Evolutionary conservation across 495 filamentous ascomycete species (phyloP), one percentile per base, ranked within the genome.

Genomic region (Talaromyces proteolyticus): DNA sequence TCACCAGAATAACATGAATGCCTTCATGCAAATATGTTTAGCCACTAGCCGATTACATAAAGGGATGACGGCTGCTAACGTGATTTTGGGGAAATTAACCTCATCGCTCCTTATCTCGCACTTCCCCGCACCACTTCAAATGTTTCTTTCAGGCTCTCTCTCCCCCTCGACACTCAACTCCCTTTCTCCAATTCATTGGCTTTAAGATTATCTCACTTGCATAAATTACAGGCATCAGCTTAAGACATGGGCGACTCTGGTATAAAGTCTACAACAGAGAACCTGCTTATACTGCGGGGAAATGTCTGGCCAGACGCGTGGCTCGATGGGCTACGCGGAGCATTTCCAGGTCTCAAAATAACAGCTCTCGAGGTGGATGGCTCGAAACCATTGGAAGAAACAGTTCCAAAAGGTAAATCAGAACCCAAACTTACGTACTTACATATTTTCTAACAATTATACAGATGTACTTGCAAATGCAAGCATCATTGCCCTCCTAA

Each of bases 171-270:
- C 4, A 10, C 29, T 34, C 29, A 34, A 34, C 14, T 34, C 29
- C 14, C 14, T 4, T 34, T 34, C 29, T n/a, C n/a, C n/a, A n/a
- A n/a, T n/a, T n/a, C n/a, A n/a, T n/a, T n/a, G n/a, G n/a, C n/a
- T n/a, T n/a, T n/a, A n/a, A n/a, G n/a, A n/a, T n/a, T n/a, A n/a
- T n/a, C n/a, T n/a, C n/a, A n/a, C 29, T 34, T 34, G 2, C 29
- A 34, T 4, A 34, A n/a, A n/a, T n/a, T n/a, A n/a, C n/a, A n/a
- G n/a, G n/a, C n/a, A n/a, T n/a, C n/a, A n/a, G n/a, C n/a, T n/a
- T n/a, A n/a, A n/a, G n/a, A n/a, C n/a, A n/a, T n/a, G n/a, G 47
- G 47, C 4, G 47, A 49, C 11, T 29, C 47, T 24, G 47, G 47
- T 11, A 21, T 49, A 12, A 18, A n/a, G n/a, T 18, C 11, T 21